A percentile compares a stretch with the other conserved stretches of the same genome.
These are phyloP conservation scores for Ogataea wickerhamii DNA, from an alignment of 805 yeast species.

Conservation along the genomic window DNA sequence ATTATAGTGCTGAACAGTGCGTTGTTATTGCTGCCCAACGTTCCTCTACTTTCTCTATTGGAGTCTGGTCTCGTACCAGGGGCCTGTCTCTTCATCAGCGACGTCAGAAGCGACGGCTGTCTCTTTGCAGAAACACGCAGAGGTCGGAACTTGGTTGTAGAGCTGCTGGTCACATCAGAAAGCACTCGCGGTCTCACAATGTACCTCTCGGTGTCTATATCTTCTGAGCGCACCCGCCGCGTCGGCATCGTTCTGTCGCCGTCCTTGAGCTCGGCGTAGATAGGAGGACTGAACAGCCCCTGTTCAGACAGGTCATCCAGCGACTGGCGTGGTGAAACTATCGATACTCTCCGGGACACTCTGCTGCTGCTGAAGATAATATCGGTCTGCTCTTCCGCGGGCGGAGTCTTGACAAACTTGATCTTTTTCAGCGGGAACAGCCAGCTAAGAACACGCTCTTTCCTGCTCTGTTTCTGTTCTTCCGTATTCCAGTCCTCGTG, in stretches of 20 bases:
- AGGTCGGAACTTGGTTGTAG: conserved; percentile 15
- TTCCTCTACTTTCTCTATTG: neutral
- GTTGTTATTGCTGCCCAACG: neutral
- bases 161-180: conserved; percentile 14
- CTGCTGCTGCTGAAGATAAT: neutral
- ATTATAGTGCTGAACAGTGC: conserved; percentile 30
- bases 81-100: conserved; percentile 6
- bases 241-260: neutral
- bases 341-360: neutral
- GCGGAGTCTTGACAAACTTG: conserved; percentile 12
- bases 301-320: neutral
- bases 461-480: neutral
- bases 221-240: conserved; percentile 1
- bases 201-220: conserved; percentile 4
- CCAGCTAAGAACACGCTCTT: conserved; percentile 7
- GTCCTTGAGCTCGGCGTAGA: neutral
- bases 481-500: conserved; percentile 3
- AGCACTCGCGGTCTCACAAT: conserved; percentile 9
- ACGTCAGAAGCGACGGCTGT: conserved; percentile 5
- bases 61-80: neutral
- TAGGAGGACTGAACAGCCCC: conserved; percentile 1
- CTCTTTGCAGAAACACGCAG: conserved; percentile 9
- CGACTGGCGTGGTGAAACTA: neutral
- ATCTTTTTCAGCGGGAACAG: conserved; percentile 16
- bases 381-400: conserved; percentile 3